phyloP scores from a whole-genome alignment of 2,329 filamentous ascomycete species.

The Arthrobotrys entomopaga region DNA sequence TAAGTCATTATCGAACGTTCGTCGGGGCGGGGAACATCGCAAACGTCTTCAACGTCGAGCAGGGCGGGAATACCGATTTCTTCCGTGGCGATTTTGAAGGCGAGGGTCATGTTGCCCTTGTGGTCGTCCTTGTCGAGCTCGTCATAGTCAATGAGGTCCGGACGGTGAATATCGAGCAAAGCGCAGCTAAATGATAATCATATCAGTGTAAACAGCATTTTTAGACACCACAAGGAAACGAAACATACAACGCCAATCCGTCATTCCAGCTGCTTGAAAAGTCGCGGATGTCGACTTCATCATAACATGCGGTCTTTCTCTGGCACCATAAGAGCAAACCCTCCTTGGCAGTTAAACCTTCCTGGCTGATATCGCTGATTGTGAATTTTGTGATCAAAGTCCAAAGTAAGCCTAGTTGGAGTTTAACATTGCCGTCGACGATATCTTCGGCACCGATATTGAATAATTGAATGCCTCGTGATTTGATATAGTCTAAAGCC shows the following conservation, averaged over 20 bases:
- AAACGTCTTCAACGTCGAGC: slow-evolving; percentile 97
- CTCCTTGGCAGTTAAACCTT: slow-evolving; percentile 97
- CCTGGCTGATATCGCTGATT: slow-evolving; percentile 95
- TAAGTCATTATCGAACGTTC: slow-evolving; percentile 99
- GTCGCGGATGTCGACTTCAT: slow-evolving; percentile 93
- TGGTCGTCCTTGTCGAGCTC: slow-evolving; percentile 92
- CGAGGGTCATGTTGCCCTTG: slow-evolving; percentile 95
- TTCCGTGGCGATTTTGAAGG: slow-evolving; percentile 93
- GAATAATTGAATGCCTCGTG: slow-evolving; percentile 91
- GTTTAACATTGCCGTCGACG: slow-evolving; percentile 96
- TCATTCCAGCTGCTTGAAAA: slow-evolving; percentile 98
- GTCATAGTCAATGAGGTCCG: slow-evolving; percentile 97
- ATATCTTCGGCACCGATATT: slow-evolving; percentile 99
- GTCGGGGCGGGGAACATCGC: slow-evolving; percentile 93
- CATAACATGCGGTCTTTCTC: slow-evolving; percentile 97
- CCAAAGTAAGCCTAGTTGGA: slow-evolving; percentile 97
- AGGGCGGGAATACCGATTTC: slow-evolving; percentile 97
- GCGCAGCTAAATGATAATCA: slow-evolving; percentile 70
- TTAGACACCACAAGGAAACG: not conserved
- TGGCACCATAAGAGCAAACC: slow-evolving; percentile 96
- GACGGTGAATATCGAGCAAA: slow-evolving; percentile 93
- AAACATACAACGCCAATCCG: slow-evolving; percentile 79
- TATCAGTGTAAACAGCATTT: not conserved
- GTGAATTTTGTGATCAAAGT: slow-evolving; percentile 97
- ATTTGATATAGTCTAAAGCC: slow-evolving; percentile 91